Percentiles rank a stretch among this genome's conserved stretches.
These are phyloP conservation scores for Sporothrix dimorphospora DNA, from an alignment of 2,329 filamentous ascomycete genomes.

Conservation along the genomic window DNA sequence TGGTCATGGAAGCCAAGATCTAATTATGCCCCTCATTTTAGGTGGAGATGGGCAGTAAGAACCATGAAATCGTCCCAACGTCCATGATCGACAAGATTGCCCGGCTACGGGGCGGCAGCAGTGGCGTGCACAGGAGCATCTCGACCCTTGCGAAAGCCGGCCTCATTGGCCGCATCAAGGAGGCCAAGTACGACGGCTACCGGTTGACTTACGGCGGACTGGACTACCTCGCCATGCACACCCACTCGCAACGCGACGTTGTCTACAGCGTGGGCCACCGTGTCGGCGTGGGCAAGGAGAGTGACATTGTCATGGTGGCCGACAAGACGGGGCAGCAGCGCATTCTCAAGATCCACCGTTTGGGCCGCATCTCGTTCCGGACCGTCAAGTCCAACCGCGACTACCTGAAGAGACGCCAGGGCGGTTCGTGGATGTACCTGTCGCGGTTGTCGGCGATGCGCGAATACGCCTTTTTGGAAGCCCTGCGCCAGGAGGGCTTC, in stretches of 20 bases:
- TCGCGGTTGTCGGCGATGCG: constrained; percentile 89
- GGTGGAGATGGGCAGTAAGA: constrained; percentile 93
- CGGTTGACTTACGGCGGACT: constrained; percentile 94
- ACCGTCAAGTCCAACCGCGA: constrained; percentile 95
- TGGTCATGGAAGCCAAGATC: not conserved
- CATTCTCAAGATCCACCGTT: constrained; percentile 92
- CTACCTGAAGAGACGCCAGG: constrained; percentile 76
- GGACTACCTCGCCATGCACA: constrained; percentile 95
- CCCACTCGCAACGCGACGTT: constrained; percentile 75
- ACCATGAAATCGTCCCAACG: constrained; percentile 96
- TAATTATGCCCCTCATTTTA: constrained; percentile 47
- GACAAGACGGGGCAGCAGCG: constrained; percentile 74
- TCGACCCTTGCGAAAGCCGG: constrained; percentile 89
- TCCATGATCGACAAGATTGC: constrained; percentile 83
- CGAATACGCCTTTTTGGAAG: constrained; percentile 93
- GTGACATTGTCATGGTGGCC: constrained; percentile 93
- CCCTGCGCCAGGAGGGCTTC: constrained; percentile 80
- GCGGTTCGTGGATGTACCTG: constrained; percentile 96
- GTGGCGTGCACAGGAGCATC: constrained; percentile 82
- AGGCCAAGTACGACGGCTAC: constrained; percentile 97
- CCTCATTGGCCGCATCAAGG: constrained; percentile 89
- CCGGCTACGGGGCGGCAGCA: constrained; percentile 75
- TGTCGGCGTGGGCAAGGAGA: constrained; percentile 96
- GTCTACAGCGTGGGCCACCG: constrained; percentile 94
- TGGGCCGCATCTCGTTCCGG: constrained; percentile 95